These are phyloP conservation scores for Quercus mongolica DNA, from an alignment of 306 rosid genomes.

Conservation along the genomic window DNA sequence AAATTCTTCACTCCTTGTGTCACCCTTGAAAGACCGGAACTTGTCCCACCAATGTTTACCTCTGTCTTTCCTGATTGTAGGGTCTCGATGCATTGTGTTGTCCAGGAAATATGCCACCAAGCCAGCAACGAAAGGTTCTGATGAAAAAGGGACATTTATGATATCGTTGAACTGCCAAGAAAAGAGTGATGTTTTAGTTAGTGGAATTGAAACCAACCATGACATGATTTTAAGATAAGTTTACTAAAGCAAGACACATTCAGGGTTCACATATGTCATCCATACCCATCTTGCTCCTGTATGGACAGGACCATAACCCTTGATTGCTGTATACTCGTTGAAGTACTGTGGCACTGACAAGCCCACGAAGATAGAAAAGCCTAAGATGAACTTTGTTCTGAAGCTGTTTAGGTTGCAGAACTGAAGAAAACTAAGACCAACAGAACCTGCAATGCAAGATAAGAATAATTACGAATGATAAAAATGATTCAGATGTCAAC, in stretches of 20 bases:
- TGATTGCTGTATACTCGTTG: slow-evolving; percentile 76
- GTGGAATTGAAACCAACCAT: neutral
- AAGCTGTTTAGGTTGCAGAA: slow-evolving; percentile 97
- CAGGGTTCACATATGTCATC: neutral
- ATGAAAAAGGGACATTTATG: slow-evolving; percentile 83
- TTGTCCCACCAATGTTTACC: slow-evolving; percentile 99
- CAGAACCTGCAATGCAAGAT: slow-evolving; percentile 42
- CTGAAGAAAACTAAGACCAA: slow-evolving; percentile 93
- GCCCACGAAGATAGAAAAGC: slow-evolving; percentile 90
- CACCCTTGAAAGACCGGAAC: slow-evolving; percentile 72
- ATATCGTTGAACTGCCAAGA: slow-evolving; percentile 89
- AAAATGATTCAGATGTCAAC: slow-evolving; percentile 5
- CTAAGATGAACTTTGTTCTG: slow-evolving; percentile 80
- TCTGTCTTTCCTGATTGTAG: slow-evolving; percentile 64
- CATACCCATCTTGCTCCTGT: slow-evolving; percentile 88
- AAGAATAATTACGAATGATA: neutral
- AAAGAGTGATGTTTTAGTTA: neutral
- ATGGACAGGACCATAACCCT: slow-evolving; percentile 94
- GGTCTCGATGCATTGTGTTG: slow-evolving; percentile 76
- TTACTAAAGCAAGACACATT: neutral
- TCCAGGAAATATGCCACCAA: slow-evolving; percentile 79
- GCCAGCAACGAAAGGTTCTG: slow-evolving; percentile 93
- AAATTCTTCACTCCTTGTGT: slow-evolving; percentile 85
- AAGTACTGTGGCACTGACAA: slow-evolving; percentile 92
- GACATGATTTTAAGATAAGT: slow-evolving; percentile 10